Conservation (phyloP, 305 asterid species). For the Fraxinus floribunda region DNA sequence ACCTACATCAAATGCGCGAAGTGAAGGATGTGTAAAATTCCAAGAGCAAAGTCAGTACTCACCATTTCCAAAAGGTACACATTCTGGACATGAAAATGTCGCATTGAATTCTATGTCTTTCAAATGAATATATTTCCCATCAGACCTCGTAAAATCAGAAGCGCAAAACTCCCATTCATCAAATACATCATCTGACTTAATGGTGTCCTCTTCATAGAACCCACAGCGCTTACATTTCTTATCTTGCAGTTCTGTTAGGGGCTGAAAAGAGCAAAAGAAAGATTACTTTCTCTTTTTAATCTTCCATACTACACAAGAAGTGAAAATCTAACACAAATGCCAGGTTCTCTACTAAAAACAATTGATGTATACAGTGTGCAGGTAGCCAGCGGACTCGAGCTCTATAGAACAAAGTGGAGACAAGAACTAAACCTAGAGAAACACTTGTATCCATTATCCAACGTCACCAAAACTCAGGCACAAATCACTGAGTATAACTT, state of each 20-base stretch:
- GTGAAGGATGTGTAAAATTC: constrained; percentile 6
- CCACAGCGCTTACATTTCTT: constrained; percentile 89
- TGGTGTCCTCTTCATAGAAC: constrained; percentile 62
- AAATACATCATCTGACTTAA: constrained; percentile 47
- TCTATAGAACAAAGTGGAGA: neutral
- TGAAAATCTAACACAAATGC: neutral
- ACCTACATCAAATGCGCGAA: neutral
- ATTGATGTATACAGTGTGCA: neutral
- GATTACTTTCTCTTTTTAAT: neutral
- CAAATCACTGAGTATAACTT: neutral
- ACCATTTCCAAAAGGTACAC: constrained; percentile 49
- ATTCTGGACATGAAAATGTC: constrained; percentile 68
- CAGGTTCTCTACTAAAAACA: neutral
- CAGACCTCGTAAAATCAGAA: constrained; percentile 59
- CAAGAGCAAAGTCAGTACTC: constrained; percentile 20
- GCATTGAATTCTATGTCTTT: constrained; percentile 63
- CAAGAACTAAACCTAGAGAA: neutral
- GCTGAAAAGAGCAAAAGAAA: constrained; percentile 46
- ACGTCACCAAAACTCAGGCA: neutral
- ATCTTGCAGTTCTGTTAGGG: constrained; percentile 54
- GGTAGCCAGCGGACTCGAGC: neutral
- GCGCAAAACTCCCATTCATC: constrained; percentile 95
- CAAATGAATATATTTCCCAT: constrained; percentile 58
- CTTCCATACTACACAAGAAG: neutral
- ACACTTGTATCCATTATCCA: neutral